Conservation (phyloP, 805 yeast species). For the Pichia scutulata region DNA sequence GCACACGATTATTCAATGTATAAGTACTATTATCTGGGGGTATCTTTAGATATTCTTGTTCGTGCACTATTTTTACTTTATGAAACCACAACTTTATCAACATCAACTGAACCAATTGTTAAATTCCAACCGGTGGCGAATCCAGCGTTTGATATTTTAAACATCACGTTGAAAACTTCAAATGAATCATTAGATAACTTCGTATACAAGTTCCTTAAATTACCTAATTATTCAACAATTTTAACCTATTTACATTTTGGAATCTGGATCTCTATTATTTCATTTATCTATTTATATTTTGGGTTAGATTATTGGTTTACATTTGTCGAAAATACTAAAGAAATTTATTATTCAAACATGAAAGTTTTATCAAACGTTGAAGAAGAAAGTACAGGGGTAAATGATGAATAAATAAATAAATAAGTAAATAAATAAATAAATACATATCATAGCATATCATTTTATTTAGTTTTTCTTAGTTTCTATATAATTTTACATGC, state of each 20-base stretch:
- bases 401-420: background rate
- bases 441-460: too few species aligned
- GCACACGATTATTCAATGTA: background rate
- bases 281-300: background rate
- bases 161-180: too few species aligned
- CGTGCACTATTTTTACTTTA: background rate
- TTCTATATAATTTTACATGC: background rate
- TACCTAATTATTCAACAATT: background rate
- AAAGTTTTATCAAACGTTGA: conserved; percentile 6
- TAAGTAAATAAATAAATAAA: too few species aligned
- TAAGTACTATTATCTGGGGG: background rate
- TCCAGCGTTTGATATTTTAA: too few species aligned
- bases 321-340: background rate
- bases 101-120: background rate
- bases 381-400: conserved; percentile 13
- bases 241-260: background rate
- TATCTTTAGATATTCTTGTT: background rate
- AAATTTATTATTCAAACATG: conserved; percentile 3
- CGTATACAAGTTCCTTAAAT: too few species aligned
- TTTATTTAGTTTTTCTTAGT: too few species aligned
- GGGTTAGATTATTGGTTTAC: background rate
- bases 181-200: too few species aligned
- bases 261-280: background rate
- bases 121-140: background rate
- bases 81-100: background rate